phyloP scores from a whole-genome alignment of 305 asterid species.

The Stenogyne calaminthoides region DNA sequence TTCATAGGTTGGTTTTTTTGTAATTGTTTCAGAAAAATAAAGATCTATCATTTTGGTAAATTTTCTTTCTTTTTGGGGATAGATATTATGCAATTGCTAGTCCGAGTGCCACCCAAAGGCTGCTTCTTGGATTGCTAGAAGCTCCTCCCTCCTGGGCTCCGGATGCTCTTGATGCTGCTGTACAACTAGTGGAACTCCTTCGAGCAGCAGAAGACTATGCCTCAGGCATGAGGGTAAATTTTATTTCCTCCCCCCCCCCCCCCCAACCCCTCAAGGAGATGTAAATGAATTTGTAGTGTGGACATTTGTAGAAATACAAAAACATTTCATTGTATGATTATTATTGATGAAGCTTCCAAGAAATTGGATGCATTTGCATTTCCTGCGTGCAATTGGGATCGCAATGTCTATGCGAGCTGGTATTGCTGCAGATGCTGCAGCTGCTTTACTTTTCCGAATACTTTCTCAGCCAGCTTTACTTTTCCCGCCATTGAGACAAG shows the following conservation, averaged over 20 bases:
- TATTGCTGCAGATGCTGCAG: slow-evolving; percentile 97
- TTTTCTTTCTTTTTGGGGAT: slow-evolving; percentile 36
- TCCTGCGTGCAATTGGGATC: slow-evolving; percentile 94
- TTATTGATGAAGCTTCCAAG: slow-evolving; percentile 78
- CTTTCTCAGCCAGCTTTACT: slow-evolving; percentile 98
- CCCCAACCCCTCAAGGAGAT: not conserved
- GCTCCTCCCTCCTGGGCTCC: slow-evolving; percentile 99
- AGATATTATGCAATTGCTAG: slow-evolving; percentile 98
- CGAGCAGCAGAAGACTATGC: slow-evolving; percentile 99
- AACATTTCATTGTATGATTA: slow-evolving; percentile 7
- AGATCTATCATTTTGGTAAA: slow-evolving; percentile 30
- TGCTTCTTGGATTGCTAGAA: slow-evolving; percentile 97
- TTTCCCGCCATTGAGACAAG: slow-evolving; percentile 91
- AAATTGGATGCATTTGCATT: slow-evolving; percentile 99
- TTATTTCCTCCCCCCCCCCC: not conserved
- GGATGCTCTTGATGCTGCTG: slow-evolving; percentile 99
- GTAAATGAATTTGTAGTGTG: slow-evolving; percentile 1
- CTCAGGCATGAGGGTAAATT: slow-evolving; percentile 86
- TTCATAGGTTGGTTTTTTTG: slow-evolving; percentile 65
- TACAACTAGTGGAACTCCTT: slow-evolving; percentile 96
- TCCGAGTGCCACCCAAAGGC: slow-evolving; percentile 99
- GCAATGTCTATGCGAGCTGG: slow-evolving; percentile 99
- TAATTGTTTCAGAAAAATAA: slow-evolving; percentile 22
- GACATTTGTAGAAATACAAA: not conserved
- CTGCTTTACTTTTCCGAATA: slow-evolving; percentile 95